A percentile compares a stretch with the other conserved stretches of the same genome.
These are phyloP conservation scores for Elasticomyces elasticus DNA, from an alignment of 495 filamentous ascomycete species.

Conservation along the genomic window DNA sequence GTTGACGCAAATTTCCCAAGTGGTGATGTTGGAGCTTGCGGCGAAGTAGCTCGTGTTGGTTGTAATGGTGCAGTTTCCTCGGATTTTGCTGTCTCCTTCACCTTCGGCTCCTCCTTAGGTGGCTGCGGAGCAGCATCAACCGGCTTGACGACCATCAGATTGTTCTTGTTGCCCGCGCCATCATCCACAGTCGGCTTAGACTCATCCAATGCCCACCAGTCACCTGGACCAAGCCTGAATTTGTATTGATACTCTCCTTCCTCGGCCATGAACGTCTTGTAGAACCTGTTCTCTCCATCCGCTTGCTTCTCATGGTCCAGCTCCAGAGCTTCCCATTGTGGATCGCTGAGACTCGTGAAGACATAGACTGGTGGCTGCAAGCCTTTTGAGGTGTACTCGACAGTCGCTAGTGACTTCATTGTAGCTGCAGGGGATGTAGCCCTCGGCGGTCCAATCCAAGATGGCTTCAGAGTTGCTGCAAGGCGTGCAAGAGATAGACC, in stretches of 20 bases:
- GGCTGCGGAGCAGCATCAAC: neutral
- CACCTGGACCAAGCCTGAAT: conserved; percentile 51
- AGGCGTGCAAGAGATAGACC: neutral
- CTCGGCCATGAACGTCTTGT: conserved; percentile 34
- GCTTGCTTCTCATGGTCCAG: conserved; percentile 37
- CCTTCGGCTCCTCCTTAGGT: neutral
- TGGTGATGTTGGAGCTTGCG: neutral
- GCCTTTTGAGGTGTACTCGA: conserved; percentile 49
- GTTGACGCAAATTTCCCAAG: neutral
- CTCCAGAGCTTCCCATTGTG: conserved; percentile 53
- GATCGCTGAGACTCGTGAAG: conserved; percentile 54
- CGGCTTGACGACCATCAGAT: conserved; percentile 38
- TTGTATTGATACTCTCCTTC: conserved; percentile 55
- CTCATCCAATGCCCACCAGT: conserved; percentile 59
- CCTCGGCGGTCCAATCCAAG: conserved; percentile 19
- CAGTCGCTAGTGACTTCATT: conserved; percentile 34
- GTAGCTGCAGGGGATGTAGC: conserved; percentile 1
- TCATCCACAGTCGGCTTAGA: conserved; percentile 44
- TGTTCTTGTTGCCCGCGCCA: conserved; percentile 48
- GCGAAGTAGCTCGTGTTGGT: neutral
- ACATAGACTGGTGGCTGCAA: conserved; percentile 53
- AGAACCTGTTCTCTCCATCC: conserved; percentile 27
- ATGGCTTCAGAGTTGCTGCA: neutral
- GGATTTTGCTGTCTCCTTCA: neutral
- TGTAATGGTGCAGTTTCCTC: neutral